Conservation (phyloP, 2,329 filamentous ascomycete genomes). For the Aspergillus jensenii region DNA sequence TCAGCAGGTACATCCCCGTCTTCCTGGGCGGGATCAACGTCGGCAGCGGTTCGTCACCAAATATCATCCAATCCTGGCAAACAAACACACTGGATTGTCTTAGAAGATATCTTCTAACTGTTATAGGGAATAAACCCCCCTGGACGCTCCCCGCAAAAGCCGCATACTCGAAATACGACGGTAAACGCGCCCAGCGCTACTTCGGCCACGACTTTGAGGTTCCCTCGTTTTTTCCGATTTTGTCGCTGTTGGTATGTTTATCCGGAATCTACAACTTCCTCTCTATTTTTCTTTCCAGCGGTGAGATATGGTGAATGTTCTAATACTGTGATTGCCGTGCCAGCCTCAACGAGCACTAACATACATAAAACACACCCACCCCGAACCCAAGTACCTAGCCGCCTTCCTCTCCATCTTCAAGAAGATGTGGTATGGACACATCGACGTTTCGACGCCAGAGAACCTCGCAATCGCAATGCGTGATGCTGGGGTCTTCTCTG, state of each 20-base stretch:
- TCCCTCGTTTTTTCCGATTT: constrained; percentile 55
- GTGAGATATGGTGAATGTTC: too few species aligned
- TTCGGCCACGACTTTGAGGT: constrained; percentile 46
- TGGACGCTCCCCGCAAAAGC: constrained; percentile 71
- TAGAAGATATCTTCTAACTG: not conserved
- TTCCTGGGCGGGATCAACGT: constrained; percentile 69
- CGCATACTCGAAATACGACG: constrained; percentile 54
- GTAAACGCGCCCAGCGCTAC: constrained; percentile 50
- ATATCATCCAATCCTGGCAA: not conserved
- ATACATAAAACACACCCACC: constrained; percentile 62
- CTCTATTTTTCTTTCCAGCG: too few species aligned
- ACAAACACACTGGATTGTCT: not conserved
- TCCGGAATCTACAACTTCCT: not conserved
- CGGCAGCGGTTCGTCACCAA: constrained; percentile 50
- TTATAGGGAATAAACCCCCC: constrained; percentile 69
- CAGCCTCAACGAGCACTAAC: constrained; percentile 66
- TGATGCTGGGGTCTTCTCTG: constrained; percentile 33
- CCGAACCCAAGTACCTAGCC: constrained; percentile 51
- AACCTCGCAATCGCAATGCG: constrained; percentile 40
- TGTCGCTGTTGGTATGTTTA: constrained; percentile 52
- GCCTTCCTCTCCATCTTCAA: constrained; percentile 58
- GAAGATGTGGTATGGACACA: constrained; percentile 62
- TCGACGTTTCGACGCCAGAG: constrained; percentile 60
- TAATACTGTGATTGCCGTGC: not conserved
- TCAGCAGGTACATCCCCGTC: constrained; percentile 64